Evolutionary conservation across 164 flowering plant genomes (phyloP), one percentile per base, ranked within the genome.

Genomic region (Litsea cubeba): DNA sequence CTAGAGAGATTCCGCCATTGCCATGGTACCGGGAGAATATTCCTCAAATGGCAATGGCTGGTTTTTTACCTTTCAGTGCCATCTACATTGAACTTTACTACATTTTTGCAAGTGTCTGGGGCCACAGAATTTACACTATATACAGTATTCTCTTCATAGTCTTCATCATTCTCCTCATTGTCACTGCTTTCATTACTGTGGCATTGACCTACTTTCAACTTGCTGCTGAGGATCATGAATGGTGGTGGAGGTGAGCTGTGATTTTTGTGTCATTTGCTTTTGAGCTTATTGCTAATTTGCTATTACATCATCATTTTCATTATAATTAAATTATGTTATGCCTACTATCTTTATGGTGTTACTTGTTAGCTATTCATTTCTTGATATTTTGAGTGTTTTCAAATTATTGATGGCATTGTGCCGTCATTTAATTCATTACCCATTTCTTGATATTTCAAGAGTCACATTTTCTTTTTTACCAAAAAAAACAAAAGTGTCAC

Each of bases 41-140:
- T 57, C 83, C 85, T 7, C 83, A 83, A 80, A 81, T 83, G 83
- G 85, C 83, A 62, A 83, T 83, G 85, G 85, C 85, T 23, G 85
- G 85, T 64, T 83, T 83, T 73, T 75, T 83, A 75, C 85, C 85
- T 62, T 83, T 83, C 78, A 83, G 83, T 75, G 85, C 85, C 32
- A 83, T 83, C 40, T 83, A 83, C 76, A 83, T 83, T 70, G 85
- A 83, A 65, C 83, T 83, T 18, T 81, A 81, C 78, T 83, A 83
- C 78, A 83, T 83, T 58, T 83, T 83, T 78, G 85, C 85, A 62
- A 83, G 85, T 69, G 83, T 83, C 18, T 83, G 85, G 85, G 85
- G 85, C 22, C 85, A 83, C 71, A 76, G 82, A 50, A 81, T 80
- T 65, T 83, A 83, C 83, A 83, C 85, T 40, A 83, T 83, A 30